Evolutionary conservation across 1,284 basidiomycete species (phyloP), one percentile per base, ranked within the genome.

Genomic region (Leccinum fuscescens): DNA sequence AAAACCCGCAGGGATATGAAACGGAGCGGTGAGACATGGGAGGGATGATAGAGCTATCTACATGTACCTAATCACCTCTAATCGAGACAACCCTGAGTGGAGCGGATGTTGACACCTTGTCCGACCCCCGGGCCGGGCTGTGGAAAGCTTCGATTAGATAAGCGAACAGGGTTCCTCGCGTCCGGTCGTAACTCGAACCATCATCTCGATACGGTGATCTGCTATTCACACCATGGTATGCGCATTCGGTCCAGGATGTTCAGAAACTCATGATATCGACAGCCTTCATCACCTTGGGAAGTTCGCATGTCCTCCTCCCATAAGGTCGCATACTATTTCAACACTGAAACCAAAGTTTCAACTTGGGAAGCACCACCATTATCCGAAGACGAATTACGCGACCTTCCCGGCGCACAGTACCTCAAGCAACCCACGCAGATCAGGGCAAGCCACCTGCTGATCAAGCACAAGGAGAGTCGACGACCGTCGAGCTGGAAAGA

Each of bases 401-500:
- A 75, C 3, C 82, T 96, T 12, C 88, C 90, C 1, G 94, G 94
- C 0, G 90, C 89, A 24, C 74, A 83, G 31, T 12, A 50, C 3
- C 65, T 69, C 14, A 77, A 85, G 54, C 76, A 88, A 60, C 71
- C 64, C 62, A 82, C 78, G 14, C 83, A 93, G 75, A 93, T 98
- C 35, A 86, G 94, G 60, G 96, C 96, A 11, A 96, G 93, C 72
- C 97, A 99, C 79, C 80, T 99, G 64, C 80, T 99, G 58, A 89
- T 98, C 67, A 99, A 99, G 79, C 96, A 98, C 76, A 79, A 78
- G 27, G 92, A 85, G 12, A 96, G 93, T 72, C 81, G 97, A 61
- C 80, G 95, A 56, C 93, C 97, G 5, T 86, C 90, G 57, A 93
- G 90, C 71, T 97, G 95, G 94, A 93, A 93, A 74, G 89, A 94